phyloP scores from a whole-genome alignment of 2,329 filamentous ascomycete species.

The Colletotrichum graminicola region DNA sequence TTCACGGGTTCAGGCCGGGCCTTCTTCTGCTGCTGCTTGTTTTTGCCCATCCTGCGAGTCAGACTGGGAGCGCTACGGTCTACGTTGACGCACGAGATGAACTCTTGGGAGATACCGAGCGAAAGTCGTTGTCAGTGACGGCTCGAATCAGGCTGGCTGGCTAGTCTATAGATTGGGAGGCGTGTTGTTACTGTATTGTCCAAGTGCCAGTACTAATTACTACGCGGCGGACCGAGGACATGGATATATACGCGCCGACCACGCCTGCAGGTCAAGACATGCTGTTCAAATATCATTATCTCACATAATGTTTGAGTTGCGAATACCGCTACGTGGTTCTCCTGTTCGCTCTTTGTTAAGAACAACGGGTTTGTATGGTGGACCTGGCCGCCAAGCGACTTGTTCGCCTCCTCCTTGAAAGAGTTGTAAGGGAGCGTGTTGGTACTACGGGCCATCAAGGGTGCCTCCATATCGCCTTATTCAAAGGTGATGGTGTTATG shows the following conservation, averaged over 20 bases:
- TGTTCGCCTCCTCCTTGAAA: background rate
- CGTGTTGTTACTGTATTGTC: background rate
- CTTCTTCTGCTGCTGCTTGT: background rate
- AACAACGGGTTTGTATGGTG: background rate
- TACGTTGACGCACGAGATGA: background rate
- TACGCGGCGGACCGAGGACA: too few species aligned
- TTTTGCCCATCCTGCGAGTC: background rate
- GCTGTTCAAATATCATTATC: background rate
- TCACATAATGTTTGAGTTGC: background rate
- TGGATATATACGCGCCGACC: background rate
- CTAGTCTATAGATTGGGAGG: background rate
- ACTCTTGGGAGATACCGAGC: background rate
- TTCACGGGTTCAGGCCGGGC: background rate
- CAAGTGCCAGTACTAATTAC: background rate
- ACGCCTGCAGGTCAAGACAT: background rate
- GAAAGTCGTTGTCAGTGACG: background rate
- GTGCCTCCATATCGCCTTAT: too few species aligned
- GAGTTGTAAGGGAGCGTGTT: too few species aligned
- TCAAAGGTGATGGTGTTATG: too few species aligned
- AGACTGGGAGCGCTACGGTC: background rate
- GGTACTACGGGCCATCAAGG: too few species aligned
- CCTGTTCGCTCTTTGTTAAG: background rate
- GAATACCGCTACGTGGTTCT: background rate
- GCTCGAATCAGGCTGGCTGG: background rate
- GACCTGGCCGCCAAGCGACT: background rate